phyloP scores from a whole-genome alignment of 2,329 filamentous ascomycete species.

The Gaeumannomyces tritici region DNA sequence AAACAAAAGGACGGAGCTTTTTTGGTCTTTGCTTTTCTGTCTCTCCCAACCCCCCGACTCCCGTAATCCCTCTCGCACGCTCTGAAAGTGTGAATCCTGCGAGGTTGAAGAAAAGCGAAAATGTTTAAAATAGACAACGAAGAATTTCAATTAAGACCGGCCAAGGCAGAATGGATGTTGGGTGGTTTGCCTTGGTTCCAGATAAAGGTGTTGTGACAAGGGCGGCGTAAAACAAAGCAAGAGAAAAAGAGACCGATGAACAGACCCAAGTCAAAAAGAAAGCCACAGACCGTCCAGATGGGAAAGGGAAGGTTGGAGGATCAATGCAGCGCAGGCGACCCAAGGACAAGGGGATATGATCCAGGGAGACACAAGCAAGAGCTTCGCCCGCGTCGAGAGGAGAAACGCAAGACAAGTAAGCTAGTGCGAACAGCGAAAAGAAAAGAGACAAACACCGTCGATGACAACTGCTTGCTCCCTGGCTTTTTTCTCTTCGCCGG shows the following conservation, averaged over 20 bases:
- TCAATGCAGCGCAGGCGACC: not conserved
- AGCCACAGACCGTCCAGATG: not conserved
- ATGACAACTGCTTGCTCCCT: not conserved
- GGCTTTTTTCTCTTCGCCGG: not conserved
- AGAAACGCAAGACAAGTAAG: not conserved
- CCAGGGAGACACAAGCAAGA: not conserved
- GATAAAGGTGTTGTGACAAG: not conserved
- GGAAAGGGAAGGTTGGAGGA: not conserved
- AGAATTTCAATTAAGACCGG: not conserved
- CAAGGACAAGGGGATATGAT: not conserved
- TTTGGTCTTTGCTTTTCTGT: not conserved
- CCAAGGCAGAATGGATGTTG: not conserved
- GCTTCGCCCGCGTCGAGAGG: not conserved
- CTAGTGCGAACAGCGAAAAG: not conserved
- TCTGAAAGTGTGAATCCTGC: not conserved
- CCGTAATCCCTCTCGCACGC: not conserved
- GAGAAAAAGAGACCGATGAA: slow-evolving; percentile 2
- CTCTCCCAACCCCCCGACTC: no score
- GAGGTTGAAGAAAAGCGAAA: not conserved
- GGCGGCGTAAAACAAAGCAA: not conserved
- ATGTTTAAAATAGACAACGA: not conserved
- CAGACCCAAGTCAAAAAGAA: not conserved
- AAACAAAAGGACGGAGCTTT: not conserved
- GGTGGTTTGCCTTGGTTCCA: not conserved
- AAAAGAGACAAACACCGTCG: not conserved